Evolutionary conservation across 1,284 basidiomycete genomes (phyloP).

Genomic region (Lignosus rhinocerotis): DNA sequence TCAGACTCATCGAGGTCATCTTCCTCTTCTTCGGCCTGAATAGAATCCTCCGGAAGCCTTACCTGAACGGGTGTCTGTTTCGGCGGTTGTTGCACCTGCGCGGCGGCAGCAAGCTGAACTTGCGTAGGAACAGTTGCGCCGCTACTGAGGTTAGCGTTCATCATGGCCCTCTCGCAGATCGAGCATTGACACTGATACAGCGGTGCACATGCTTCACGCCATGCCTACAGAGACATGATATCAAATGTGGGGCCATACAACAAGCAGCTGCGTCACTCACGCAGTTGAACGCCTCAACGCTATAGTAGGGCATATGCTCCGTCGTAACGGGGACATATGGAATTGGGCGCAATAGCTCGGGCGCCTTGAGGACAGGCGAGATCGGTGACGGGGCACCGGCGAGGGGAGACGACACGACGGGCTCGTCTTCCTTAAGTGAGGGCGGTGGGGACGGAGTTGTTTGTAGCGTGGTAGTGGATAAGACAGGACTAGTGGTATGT

Average conservation of each 20-base stretch:
- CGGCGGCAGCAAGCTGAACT: constrained; percentile 13
- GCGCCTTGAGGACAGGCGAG: constrained; percentile 57
- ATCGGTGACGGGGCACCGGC: constrained; percentile 39
- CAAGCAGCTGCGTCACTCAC: constrained; percentile 42
- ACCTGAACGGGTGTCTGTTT: constrained; percentile 22
- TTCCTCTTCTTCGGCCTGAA: constrained; percentile 18
- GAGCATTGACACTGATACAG: constrained; percentile 70
- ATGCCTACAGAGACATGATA: constrained; percentile 44
- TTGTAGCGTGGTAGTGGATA: constrained; percentile 72
- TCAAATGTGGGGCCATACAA: constrained; percentile 1
- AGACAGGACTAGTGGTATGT: constrained; percentile 67
- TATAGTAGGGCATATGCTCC: constrained; percentile 59
- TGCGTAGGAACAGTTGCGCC: constrained; percentile 29
- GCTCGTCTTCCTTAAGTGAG: constrained; percentile 39
- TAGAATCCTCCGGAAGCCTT: constrained; percentile 18
- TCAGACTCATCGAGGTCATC: constrained; percentile 22
- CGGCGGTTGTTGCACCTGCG: constrained; percentile 22
- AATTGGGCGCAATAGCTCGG: constrained; percentile 59
- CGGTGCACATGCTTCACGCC: constrained; percentile 71
- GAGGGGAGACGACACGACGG: constrained; percentile 29
- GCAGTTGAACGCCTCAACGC: constrained; percentile 53
- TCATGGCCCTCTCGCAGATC: constrained; percentile 66
- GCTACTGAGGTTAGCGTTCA: constrained; percentile 42
- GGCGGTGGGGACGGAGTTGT: constrained; percentile 76
- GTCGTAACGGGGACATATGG: constrained; percentile 68